These are phyloP conservation scores for Hortaea werneckii DNA, from an alignment of 2,329 filamentous ascomycete species.

Conservation along the genomic window DNA sequence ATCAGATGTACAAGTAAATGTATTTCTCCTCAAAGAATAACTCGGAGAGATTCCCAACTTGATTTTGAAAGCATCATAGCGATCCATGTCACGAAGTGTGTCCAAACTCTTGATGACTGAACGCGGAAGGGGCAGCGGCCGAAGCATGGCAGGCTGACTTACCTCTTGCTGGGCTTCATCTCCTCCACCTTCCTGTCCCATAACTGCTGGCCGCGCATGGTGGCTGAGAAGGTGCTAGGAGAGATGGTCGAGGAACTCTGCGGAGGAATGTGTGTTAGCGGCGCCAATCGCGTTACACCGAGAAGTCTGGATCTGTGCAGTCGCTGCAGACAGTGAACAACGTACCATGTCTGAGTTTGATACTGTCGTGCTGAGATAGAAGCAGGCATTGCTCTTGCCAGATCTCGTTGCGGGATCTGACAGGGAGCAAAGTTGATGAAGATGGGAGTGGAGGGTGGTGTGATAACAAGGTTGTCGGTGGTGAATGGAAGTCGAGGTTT, in stretches of 20 bases:
- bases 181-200: slow-evolving; percentile 78
- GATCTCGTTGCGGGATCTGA: background rate
- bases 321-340: background rate
- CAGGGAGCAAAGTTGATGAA: no score
- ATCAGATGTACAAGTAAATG: slow-evolving; percentile 69
- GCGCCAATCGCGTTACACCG: background rate
- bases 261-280: background rate
- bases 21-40: slow-evolving; percentile 77
- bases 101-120: background rate
- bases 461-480: no score
- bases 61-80: slow-evolving; percentile 72
- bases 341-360: slow-evolving; percentile 3
- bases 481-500: no score
- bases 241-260: slow-evolving; percentile 58
- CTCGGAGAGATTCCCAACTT: slow-evolving; percentile 99
- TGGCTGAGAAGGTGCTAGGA: slow-evolving; percentile 39
- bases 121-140: background rate
- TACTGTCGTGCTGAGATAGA: background rate
- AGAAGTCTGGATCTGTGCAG: background rate
- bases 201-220: slow-evolving; percentile 49
- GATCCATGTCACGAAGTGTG: slow-evolving; percentile 27
- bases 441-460: no score
- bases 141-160: slow-evolving; percentile 3
- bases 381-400: slow-evolving; percentile 4
- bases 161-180: slow-evolving; percentile 80